Evolutionary conservation across 345 rosid species (phyloP).

Genomic region (Pistacia vera): DNA sequence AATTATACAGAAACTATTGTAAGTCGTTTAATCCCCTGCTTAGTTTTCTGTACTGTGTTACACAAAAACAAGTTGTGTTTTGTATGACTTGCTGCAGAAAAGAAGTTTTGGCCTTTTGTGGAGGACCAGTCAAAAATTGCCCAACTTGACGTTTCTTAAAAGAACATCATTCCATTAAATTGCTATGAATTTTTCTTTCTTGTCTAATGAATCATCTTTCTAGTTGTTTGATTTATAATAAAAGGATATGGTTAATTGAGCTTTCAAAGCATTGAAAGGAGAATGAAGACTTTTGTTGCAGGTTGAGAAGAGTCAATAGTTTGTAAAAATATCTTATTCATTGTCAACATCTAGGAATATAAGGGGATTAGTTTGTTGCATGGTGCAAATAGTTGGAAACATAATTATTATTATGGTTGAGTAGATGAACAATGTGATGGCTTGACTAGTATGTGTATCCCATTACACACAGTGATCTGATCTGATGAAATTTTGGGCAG

Average conservation of each 20-base stretch:
- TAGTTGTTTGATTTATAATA: neutral
- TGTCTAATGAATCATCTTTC: neutral
- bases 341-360: conserved; percentile 23
- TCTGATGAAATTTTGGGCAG: neutral
- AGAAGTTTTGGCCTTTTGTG: neutral
- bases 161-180: neutral
- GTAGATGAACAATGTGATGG: neutral
- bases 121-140: neutral
- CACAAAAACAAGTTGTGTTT: no score
- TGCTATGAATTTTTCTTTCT: neutral
- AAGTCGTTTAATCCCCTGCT: no score
- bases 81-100: neutral
- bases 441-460: neutral
- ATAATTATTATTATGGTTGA: neutral
- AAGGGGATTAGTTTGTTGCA: neutral
- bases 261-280: conserved; percentile 2
- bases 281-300: neutral
- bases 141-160: neutral
- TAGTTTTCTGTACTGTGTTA: no score
- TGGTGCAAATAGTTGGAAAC: conserved; percentile 10
- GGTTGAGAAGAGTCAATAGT: conserved; percentile 7
- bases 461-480: neutral
- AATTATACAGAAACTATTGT: no score
- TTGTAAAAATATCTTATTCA: neutral
- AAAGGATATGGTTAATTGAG: neutral